These are phyloP conservation scores for Astraeus odoratus DNA, from an alignment of 768 basidiomycete genomes.

Conservation along the genomic window DNA sequence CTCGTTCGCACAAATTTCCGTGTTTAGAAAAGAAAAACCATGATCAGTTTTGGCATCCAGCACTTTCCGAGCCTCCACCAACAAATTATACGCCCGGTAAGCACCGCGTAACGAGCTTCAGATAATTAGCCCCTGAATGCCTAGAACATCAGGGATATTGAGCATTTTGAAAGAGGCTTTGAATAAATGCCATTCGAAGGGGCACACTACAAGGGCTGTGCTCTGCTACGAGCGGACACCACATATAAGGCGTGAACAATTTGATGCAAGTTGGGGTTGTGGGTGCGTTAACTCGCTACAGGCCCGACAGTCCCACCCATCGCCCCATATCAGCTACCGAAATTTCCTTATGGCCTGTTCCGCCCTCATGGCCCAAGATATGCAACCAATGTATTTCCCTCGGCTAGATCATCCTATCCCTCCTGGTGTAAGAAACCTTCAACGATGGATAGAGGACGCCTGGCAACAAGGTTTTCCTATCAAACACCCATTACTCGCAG, in stretches of 20 bases:
- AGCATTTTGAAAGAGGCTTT: slow-evolving; percentile 53
- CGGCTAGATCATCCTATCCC: slow-evolving; percentile 48
- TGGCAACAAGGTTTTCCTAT: slow-evolving; percentile 55
- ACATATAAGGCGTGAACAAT: slow-evolving; percentile 49
- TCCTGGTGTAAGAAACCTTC: slow-evolving; percentile 70
- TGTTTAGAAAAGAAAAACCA: slow-evolving; percentile 17
- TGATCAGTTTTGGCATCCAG: slow-evolving; percentile 63
- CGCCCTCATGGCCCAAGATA: slow-evolving; percentile 58
- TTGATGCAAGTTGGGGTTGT: slow-evolving; percentile 70
- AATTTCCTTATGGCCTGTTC: slow-evolving; percentile 79
- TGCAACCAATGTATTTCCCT: slow-evolving; percentile 55
- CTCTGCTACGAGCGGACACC: slow-evolving; percentile 60
- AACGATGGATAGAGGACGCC: slow-evolving; percentile 73
- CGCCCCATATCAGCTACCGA: slow-evolving; percentile 51
- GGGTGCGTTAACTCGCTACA: slow-evolving; percentile 37
- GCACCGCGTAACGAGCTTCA: neutral
- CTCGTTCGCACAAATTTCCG: slow-evolving; percentile 1
- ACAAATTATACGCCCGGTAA: slow-evolving; percentile 59
- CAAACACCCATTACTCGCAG: neutral
- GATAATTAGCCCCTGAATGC: slow-evolving; percentile 11
- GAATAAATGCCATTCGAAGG: slow-evolving; percentile 42
- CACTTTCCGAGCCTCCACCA: slow-evolving; percentile 38
- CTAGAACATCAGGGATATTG: slow-evolving; percentile 46
- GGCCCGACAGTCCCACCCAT: slow-evolving; percentile 6
- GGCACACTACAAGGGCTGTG: slow-evolving; percentile 46